Base-by-base conservation (phyloP, 441 rosid species). In the Brassica hybrid region DNA sequence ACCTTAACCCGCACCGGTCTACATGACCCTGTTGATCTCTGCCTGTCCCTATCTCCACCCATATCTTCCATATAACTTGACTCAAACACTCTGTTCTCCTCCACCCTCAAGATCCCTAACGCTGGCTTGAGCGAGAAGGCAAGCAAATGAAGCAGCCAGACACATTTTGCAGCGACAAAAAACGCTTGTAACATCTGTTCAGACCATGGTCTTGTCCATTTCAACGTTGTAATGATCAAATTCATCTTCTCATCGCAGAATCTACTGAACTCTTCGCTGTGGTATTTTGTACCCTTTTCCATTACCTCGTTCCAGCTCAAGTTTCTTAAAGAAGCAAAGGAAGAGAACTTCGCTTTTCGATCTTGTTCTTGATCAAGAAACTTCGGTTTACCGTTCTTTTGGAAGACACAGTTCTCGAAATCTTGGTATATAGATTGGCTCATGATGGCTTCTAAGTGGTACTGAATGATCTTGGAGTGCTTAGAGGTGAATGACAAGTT, bases 231-330 rank as follows among this genome's bases (percentile, higher is more conserved):
- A 59, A 95, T 87, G 60, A 95, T 85, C 81, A 90, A 76, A 82
- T 90, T 91, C 99, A 95, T 95, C 80, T 91, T 95, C 83, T 95
- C 94, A 76, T 95, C 99, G 30, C 99, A 95, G 73, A 93, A 95
- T 83, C 88, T 91, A 75, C 99, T 95, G 57, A 95, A 93, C 71
- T 95, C 99, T 59, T 95, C 98, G 16, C 96, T 91, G 80, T 95
- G 90, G 70, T 79, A 93, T 45, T 93, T 95, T 13, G 99, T 95
- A 71, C 99, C 99, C 73, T 95, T 93, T 71, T 89, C 84, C 50
- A 90, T 61, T 38, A 95, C 99, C 80, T 95, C 96, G 60, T 93
- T 93, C 99, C 98, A 95, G 85, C 96, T 95, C 54, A 95, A 83
- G 78, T 93, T 95, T 80, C 99, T 85, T 36, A 95, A 81, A 0